phyloP scores from a whole-genome alignment of 2,329 filamentous ascomycete species.

The Emergomyces pasteurianus region DNA sequence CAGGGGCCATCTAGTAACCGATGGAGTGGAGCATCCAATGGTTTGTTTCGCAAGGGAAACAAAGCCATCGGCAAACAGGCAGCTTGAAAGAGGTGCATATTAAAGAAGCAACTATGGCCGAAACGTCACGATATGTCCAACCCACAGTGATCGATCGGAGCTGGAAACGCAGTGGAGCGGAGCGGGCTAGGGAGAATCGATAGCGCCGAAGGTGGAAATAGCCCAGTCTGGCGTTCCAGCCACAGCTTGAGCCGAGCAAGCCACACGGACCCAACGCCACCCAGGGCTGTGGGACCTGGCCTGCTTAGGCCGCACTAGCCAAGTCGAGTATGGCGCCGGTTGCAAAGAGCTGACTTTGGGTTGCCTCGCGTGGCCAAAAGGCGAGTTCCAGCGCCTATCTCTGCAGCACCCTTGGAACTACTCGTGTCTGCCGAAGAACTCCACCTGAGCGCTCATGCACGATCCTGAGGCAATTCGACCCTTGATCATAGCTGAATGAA shows the following conservation, averaged over 20 bases:
- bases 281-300: slow-evolving; percentile 5
- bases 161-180: neutral
- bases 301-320: neutral
- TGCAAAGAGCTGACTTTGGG: slow-evolving; percentile 7
- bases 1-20: neutral
- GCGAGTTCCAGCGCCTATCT: neutral
- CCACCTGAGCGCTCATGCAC: neutral
- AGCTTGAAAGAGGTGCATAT: neutral
- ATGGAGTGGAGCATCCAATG: neutral
- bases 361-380: slow-evolving; percentile 11
- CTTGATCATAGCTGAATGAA: slow-evolving; percentile 1
- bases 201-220: slow-evolving; percentile 1
- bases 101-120: neutral
- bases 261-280: slow-evolving; percentile 8
- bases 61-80: neutral
- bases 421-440: neutral
- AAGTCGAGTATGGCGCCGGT: slow-evolving; percentile 1
- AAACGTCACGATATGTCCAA: neutral
- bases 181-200: neutral
- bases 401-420: neutral
- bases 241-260: slow-evolving; percentile 5
- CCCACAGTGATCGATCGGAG: neutral
- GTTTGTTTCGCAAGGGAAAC: neutral
- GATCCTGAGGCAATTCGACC: neutral
- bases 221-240: neutral